A percentile compares a stretch with the other conserved stretches of the same genome.
Conservation (phyloP, 2,329 filamentous ascomycete species). For the Rhynchosporium graminicola region DNA sequence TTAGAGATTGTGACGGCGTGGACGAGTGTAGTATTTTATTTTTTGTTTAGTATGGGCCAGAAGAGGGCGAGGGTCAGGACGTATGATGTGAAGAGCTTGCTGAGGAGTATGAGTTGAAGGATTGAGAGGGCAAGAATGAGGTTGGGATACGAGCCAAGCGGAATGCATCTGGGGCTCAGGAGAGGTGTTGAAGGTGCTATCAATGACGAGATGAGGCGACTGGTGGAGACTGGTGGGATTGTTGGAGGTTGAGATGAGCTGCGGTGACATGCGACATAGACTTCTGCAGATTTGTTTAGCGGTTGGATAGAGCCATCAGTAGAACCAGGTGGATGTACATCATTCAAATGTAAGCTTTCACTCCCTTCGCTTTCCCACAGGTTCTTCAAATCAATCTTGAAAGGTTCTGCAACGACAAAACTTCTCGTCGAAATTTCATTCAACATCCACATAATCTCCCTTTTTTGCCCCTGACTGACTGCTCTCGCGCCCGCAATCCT, state of each 20-base stretch:
- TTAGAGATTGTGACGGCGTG: slow-evolving; percentile 13
- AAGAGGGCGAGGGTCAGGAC: slow-evolving; percentile 13
- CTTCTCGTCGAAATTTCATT: slow-evolving; percentile 25
- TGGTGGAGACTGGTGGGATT: neutral
- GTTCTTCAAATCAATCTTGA: slow-evolving; percentile 23
- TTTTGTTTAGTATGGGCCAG: slow-evolving; percentile 8
- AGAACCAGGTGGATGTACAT: no score
- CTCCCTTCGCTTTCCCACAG: slow-evolving; percentile 20
- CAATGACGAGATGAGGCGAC: slow-evolving; percentile 12
- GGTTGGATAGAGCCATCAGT: no score
- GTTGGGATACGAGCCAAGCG: slow-evolving; percentile 5
- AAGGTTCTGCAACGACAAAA: slow-evolving; percentile 33
- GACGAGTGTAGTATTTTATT: slow-evolving; percentile 13
- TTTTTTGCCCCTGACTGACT: slow-evolving; percentile 13
- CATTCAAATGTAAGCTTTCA: neutral
- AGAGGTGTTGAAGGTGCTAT: slow-evolving; percentile 12
- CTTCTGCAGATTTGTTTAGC: no score
- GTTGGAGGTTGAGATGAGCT: no score
- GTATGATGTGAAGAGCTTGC: slow-evolving; percentile 5
- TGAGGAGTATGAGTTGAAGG: neutral
- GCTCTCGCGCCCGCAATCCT: slow-evolving; percentile 32
- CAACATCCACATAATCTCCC: slow-evolving; percentile 23
- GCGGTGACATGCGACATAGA: no score
- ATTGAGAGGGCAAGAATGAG: slow-evolving; percentile 12
- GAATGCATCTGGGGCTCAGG: neutral